Evolutionary conservation across 2,329 filamentous ascomycete species (phyloP).

Genomic region (Pyrenochaeta sp.): DNA sequence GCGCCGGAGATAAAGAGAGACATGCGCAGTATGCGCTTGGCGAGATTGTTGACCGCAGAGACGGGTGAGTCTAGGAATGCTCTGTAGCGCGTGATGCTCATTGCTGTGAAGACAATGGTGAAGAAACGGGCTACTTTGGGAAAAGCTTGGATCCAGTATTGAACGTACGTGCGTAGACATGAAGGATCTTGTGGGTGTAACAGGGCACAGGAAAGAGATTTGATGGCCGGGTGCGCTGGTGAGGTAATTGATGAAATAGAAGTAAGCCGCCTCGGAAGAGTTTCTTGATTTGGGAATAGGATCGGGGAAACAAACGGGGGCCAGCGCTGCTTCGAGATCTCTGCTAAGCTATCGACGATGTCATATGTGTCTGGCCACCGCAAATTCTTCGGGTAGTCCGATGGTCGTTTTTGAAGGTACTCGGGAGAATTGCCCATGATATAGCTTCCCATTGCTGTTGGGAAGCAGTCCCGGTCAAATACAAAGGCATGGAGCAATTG

Average conservation of each 20-base stretch:
- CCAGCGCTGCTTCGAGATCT: constrained; percentile 84
- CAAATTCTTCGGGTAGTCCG: constrained; percentile 70
- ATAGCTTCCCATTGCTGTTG: constrained; percentile 68
- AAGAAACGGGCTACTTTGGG: constrained; percentile 81
- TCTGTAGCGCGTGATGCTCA: constrained; percentile 75
- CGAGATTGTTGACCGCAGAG: constrained; percentile 70
- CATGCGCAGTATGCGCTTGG: constrained; percentile 75
- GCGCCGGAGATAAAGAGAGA: constrained; percentile 81
- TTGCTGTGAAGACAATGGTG: constrained; percentile 74
- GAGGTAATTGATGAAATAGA: constrained; percentile 80
- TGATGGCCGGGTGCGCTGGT: constrained; percentile 86
- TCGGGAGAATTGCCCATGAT: constrained; percentile 75
- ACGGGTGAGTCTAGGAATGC: constrained; percentile 74
- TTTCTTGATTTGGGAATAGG: constrained; percentile 75
- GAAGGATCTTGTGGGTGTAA: constrained; percentile 89
- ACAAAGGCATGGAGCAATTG: constrained; percentile 61
- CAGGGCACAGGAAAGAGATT: constrained; percentile 84
- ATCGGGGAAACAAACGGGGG: constrained; percentile 89
- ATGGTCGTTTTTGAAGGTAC: constrained; percentile 79
- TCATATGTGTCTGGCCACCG: constrained; percentile 79
- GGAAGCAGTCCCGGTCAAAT: constrained; percentile 62
- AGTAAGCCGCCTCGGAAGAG: constrained; percentile 71
- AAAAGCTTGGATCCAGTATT: constrained; percentile 86
- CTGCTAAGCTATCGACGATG: constrained; percentile 80
- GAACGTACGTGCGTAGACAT: constrained; percentile 85